These are phyloP conservation scores for Cladosporium austrohemisphaericum DNA, from an alignment of 2,329 filamentous ascomycete genomes.

Conservation along the genomic window DNA sequence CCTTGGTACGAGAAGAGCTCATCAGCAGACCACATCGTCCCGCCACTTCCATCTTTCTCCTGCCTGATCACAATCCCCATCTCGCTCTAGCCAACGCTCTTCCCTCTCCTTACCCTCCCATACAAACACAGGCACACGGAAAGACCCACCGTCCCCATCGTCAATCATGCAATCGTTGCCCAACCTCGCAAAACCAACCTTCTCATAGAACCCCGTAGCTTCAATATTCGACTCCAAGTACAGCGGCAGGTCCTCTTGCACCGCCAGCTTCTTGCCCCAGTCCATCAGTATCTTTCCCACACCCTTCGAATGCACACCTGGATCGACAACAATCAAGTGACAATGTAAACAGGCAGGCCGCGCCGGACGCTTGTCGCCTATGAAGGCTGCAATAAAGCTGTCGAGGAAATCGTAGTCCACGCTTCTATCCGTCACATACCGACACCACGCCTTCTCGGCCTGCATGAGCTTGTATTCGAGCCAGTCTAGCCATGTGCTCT, in stretches of 20 bases:
- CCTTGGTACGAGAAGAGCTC: too few relatives aligned
- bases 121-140: neutral
- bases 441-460: neutral
- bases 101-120: neutral
- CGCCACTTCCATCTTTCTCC: neutral
- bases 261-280: conserved; percentile 1
- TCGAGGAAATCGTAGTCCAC: neutral
- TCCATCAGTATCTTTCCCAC: neutral
- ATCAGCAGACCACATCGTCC: neutral
- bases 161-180: neutral
- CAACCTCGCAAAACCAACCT: neutral
- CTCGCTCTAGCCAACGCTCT: neutral
- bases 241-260: neutral
- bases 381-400: neutral
- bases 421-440: conserved; percentile 1
- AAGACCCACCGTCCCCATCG: neutral
- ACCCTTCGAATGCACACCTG: neutral
- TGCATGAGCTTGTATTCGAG: neutral
- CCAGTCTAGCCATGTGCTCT: neutral
- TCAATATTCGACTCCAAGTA: conserved; percentile 4
- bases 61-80: neutral
- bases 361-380: neutral
- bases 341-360: neutral
- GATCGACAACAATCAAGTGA: neutral
- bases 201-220: conserved; percentile 3